These are phyloP conservation scores for Polygonum maritimum DNA, from an alignment of 148 eudicot species.

Conservation along the genomic window DNA sequence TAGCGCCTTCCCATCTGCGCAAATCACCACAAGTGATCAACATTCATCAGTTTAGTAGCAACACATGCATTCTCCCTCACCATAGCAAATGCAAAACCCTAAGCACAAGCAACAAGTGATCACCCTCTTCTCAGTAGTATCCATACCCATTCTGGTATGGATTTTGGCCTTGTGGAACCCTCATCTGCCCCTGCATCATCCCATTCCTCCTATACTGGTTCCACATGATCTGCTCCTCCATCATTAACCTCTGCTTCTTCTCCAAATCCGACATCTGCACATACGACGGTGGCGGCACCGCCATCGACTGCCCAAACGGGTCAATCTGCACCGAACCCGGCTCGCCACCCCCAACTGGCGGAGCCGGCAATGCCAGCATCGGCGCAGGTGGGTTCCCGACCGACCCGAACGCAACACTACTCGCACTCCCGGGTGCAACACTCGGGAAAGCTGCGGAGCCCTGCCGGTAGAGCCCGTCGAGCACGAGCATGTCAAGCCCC, in stretches of 20 bases:
- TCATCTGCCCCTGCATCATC: constrained; percentile 57
- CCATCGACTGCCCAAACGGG: constrained; percentile 64
- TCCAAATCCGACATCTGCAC: constrained; percentile 91
- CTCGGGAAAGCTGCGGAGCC: constrained; percentile 34
- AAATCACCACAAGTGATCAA: too few species aligned
- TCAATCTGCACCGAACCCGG: constrained; percentile 22
- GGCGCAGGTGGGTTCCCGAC: constrained; percentile 42
- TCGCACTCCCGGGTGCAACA: constrained; percentile 59
- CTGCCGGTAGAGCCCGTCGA: constrained; percentile 78
- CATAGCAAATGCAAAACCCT: neutral
- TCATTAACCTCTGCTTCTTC: constrained; percentile 52
- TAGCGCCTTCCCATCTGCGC: too few species aligned
- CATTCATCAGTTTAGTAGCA: neutral
- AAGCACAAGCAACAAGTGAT: neutral
- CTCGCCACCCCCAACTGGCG: constrained; percentile 13
- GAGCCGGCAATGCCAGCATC: constrained; percentile 65
- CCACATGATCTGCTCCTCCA: constrained; percentile 80
- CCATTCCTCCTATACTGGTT: constrained; percentile 62
- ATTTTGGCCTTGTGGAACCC: constrained; percentile 9
- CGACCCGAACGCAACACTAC: constrained; percentile 70
- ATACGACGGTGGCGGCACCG: constrained; percentile 58
- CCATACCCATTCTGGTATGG: constrained; percentile 18
- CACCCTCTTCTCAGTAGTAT: neutral
- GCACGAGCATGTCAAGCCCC: constrained; percentile 55
- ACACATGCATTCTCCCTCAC: neutral